Percentiles rank a stretch among this genome's conserved stretches.
phyloP scores from a whole-genome alignment of 305 asterid genomes.

The Fraxinus nigra region DNA sequence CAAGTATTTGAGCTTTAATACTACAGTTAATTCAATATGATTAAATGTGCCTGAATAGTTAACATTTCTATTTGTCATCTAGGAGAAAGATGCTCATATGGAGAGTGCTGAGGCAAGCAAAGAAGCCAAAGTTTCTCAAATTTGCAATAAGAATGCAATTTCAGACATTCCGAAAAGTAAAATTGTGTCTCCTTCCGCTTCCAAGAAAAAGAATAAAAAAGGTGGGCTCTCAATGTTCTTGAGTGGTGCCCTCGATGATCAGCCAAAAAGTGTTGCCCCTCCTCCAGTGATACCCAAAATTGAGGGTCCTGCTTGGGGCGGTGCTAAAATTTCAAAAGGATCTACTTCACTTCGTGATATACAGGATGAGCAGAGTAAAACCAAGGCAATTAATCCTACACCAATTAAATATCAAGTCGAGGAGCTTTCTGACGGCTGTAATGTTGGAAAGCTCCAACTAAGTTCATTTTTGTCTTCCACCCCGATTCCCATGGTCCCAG shows the following conservation, averaged over 20 bases:
- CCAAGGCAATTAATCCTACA: conserved; percentile 32
- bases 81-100: conserved; percentile 55
- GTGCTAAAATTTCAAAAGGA: conserved; percentile 54
- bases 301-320: conserved; percentile 99
- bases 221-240: conserved; percentile 97
- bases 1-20: neutral
- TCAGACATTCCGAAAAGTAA: conserved; percentile 29
- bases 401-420: conserved; percentile 40
- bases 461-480: conserved; percentile 59
- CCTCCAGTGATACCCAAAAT: conserved; percentile 54
- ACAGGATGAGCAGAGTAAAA: conserved; percentile 87
- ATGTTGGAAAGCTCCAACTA: conserved; percentile 46
- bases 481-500: conserved; percentile 60
- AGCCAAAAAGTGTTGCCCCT: conserved; percentile 46
- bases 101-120: conserved; percentile 29
- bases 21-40: neutral
- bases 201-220: conserved; percentile 83
- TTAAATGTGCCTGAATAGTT: neutral
- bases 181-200: conserved; percentile 35
- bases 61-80: conserved; percentile 9
- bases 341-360: conserved; percentile 78
- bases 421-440: conserved; percentile 38
- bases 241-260: conserved; percentile 90
- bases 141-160: conserved; percentile 33
- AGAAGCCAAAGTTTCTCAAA: conserved; percentile 34